Base-by-base conservation (phyloP, 1,284 basidiomycete species). In the Dichomitus squalens region DNA sequence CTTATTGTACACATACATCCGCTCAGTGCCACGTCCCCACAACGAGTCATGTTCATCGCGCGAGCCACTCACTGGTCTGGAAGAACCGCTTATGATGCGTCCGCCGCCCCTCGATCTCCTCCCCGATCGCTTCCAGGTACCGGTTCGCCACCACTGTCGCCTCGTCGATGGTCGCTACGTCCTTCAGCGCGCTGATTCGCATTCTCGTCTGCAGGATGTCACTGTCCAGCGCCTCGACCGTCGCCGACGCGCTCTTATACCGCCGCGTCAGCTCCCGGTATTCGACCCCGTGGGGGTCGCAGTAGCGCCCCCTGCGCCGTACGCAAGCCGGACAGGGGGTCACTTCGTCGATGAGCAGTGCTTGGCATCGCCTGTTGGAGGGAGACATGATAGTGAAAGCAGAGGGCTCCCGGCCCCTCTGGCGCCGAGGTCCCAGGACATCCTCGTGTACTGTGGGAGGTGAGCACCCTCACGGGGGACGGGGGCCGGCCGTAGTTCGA, bases 301-400 rank as follows among this genome's bases (percentile, higher is more conserved):
- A 52, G 27, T 31, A 52, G 20, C 44, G 35, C 4, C 16, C 31
- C 16, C 12, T 14, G 31, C 43, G 7, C 0, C 14, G n/a, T 1
- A 23, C 7, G n/a, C 12, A 34, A 16, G 41, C 16, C n/a, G 41
- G 18, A 44, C 55, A 57, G 8, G 7, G 36, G 8, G 50, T 57
- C 33, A 23, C 34, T n/a, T 52, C 55, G 55, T 57, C 49, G 6
- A 14, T n/a, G 21, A 57, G 55, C 9, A 56, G 54, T 2, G 55
- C 55, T 23, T 52, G 27, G 21, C 55, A 57, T 23, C n/a, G 25
- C 23, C 41, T n/a, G n/a, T n/a, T n/a, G n/a, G n/a, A n/a, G n/a
- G n/a, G n/a, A n/a, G n/a, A n/a, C n/a, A n/a, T n/a, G n/a, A n/a
- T n/a, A n/a, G n/a, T n/a, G n/a, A n/a, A n/a, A n/a, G n/a, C n/a